Percentiles rank a stretch among this genome's conserved stretches.
Conservation (phyloP, 768 basidiomycete genomes). For the Calvatia gigantea region DNA sequence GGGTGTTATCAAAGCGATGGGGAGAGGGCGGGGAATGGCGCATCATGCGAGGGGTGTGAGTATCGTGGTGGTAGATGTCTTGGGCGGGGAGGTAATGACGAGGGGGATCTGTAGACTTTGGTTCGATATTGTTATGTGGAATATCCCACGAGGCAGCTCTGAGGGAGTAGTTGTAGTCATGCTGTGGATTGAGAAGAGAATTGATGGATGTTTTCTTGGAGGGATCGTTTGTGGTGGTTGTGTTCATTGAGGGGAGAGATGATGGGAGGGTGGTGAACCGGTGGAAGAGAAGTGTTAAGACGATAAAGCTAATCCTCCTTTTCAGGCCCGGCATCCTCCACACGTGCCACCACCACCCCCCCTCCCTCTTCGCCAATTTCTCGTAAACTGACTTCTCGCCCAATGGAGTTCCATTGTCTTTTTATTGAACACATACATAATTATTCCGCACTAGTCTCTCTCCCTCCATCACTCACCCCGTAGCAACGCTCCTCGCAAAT, state of each 20-base stretch:
- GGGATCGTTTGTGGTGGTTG: conserved; percentile 34
- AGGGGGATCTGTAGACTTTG: conserved; percentile 5
- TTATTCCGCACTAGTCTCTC: not conserved
- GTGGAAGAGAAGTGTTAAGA: not conserved
- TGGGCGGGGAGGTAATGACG: conserved; percentile 7
- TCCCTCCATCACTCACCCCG: not conserved
- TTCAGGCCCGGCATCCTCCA: not conserved
- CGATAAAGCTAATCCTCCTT: conserved; percentile 5
- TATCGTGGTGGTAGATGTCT: conserved; percentile 16
- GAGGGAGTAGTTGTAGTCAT: conserved; percentile 17
- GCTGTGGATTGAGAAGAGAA: conserved; percentile 39
- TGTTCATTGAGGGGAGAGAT: conserved; percentile 26
- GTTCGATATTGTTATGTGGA: not conserved
- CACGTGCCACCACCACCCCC: too few relatives aligned
- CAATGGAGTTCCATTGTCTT: not conserved
- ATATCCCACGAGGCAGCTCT: conserved; percentile 20
- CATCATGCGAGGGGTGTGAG: conserved; percentile 25
- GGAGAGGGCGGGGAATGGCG: conserved; percentile 21
- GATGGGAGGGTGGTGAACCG: not conserved
- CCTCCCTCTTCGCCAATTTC: not conserved
- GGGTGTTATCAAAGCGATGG: conserved; percentile 24
- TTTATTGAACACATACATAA: not conserved
- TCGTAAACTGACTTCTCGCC: conserved; percentile 3
- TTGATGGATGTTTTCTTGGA: conserved; percentile 40
- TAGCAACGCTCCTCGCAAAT: not conserved